Percentiles rank a stretch among this genome's conserved stretches.
Evolutionary conservation across 139 green algal species (phyloP).

Genomic region (Marvania coccoides): DNA sequence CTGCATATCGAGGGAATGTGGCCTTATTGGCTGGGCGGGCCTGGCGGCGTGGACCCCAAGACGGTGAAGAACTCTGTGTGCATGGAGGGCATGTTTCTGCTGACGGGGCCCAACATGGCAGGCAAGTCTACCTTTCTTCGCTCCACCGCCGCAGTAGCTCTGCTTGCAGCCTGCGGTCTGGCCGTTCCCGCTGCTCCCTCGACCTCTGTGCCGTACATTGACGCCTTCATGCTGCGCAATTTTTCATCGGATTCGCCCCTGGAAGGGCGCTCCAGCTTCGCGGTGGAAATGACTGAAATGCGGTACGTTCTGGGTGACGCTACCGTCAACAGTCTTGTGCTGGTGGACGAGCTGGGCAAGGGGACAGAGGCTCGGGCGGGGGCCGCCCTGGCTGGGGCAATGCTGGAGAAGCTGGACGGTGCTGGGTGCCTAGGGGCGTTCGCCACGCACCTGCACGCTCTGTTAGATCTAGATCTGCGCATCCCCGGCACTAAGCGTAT

Average conservation of each 20-base stretch:
- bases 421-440: constrained; percentile 66
- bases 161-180: constrained; percentile 82
- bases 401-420: constrained; percentile 58
- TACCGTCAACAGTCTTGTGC: constrained; percentile 48
- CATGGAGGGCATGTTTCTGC: constrained; percentile 55
- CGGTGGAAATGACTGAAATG: constrained; percentile 79
- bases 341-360: constrained; percentile 90
- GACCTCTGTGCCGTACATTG: constrained; percentile 41
- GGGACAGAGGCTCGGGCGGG: constrained; percentile 78
- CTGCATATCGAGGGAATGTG: constrained; percentile 45
- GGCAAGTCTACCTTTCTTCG: constrained; percentile 90
- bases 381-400: constrained; percentile 40
- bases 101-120: constrained; percentile 91
- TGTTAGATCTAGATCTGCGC: constrained; percentile 47
- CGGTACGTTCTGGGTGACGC: constrained; percentile 14
- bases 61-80: constrained; percentile 36
- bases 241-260: constrained; percentile 71
- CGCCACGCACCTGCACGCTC: constrained; percentile 81
- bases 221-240: constrained; percentile 75
- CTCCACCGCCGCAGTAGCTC: constrained; percentile 45
- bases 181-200: constrained; percentile 36
- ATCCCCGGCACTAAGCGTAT: not conserved
- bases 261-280: constrained; percentile 76
- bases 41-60: not conserved
- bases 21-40: constrained; percentile 77